Conservation (phyloP, 805 yeast genomes). For the Hanseniaspora clermontiae region DNA sequence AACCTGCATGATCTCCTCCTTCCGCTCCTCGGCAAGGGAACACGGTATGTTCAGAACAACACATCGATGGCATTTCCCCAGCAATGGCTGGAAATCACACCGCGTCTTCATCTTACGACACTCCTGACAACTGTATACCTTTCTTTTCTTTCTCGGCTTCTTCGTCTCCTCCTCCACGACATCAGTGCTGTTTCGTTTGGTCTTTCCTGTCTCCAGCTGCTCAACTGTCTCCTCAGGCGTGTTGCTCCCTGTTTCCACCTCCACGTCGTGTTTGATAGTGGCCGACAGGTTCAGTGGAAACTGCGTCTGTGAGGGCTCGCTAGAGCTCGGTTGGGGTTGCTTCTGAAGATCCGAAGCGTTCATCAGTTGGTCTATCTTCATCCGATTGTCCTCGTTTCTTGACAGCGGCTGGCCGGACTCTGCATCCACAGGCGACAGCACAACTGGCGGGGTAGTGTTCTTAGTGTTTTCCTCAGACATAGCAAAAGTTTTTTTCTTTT, state of each 20-base stretch:
- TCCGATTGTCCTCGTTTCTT: neutral
- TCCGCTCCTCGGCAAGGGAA: slow-evolving; percentile 31
- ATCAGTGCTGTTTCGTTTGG: slow-evolving; percentile 14
- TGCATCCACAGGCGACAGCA: neutral
- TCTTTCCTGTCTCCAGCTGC: slow-evolving; percentile 1
- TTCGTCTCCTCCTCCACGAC: slow-evolving; percentile 1
- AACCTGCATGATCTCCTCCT: slow-evolving; percentile 20
- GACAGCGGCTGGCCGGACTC: neutral
- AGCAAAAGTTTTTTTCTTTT: no score
- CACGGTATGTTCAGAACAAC: slow-evolving; percentile 36
- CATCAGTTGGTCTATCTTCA: slow-evolving; percentile 1
- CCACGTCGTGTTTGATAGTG: neutral
- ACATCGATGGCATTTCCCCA: slow-evolving; percentile 42
- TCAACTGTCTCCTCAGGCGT: neutral
- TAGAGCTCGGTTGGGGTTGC: neutral
- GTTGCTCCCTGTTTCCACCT: neutral
- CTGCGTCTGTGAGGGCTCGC: neutral
- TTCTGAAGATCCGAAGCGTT: neutral
- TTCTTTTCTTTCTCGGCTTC: slow-evolving; percentile 29
- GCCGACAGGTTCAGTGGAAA: neutral
- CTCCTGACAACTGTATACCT: slow-evolving; percentile 35
- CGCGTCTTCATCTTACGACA: slow-evolving; percentile 48
- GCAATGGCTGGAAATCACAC: slow-evolving; percentile 38
- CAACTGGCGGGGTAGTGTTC: neutral
- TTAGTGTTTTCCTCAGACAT: neutral